phyloP scores from a whole-genome alignment of 2,329 filamentous ascomycete genomes.

The Metarhizium rileyi region DNA sequence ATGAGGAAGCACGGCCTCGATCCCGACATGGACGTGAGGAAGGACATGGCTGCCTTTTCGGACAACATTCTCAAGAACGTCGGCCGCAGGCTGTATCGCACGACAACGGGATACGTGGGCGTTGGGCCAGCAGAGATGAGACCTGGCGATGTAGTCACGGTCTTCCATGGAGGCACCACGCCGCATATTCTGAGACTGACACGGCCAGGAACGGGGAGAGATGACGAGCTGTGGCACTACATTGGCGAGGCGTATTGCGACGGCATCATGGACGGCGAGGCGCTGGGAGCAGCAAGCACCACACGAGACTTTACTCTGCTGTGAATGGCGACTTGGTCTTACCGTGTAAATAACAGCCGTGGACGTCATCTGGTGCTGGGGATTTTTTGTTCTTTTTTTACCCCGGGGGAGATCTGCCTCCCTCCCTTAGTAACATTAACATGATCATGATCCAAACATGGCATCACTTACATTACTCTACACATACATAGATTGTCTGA shows the following conservation, averaged over 20 bases:
- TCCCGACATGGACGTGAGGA: neutral
- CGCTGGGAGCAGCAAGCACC: conserved; percentile 6
- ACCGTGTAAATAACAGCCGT: neutral
- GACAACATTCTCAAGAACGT: conserved; percentile 12
- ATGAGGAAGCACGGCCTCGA: conserved; percentile 10
- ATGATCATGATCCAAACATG: no score
- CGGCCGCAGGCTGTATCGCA: conserved; percentile 17
- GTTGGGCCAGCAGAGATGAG: conserved; percentile 15
- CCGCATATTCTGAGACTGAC: conserved; percentile 17
- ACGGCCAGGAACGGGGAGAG: neutral
- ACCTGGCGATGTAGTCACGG: conserved; percentile 17
- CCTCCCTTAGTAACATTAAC: no score
- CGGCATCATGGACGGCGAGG: conserved; percentile 24
- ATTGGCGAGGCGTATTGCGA: conserved; percentile 24
- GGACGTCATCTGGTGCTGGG: no score
- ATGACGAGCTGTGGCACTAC: conserved; percentile 13
- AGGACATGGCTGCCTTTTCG: conserved; percentile 8
- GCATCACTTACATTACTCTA: no score
- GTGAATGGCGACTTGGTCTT: neutral
- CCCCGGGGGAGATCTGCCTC: no score
- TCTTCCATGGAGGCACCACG: conserved; percentile 19
- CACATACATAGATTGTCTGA: no score
- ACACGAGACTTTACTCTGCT: neutral
- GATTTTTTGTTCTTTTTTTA: no score
- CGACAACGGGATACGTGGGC: conserved; percentile 18